Evolutionary conservation across 2,329 filamentous ascomycete species (phyloP).

Genomic region (Diaporthe sp.): DNA sequence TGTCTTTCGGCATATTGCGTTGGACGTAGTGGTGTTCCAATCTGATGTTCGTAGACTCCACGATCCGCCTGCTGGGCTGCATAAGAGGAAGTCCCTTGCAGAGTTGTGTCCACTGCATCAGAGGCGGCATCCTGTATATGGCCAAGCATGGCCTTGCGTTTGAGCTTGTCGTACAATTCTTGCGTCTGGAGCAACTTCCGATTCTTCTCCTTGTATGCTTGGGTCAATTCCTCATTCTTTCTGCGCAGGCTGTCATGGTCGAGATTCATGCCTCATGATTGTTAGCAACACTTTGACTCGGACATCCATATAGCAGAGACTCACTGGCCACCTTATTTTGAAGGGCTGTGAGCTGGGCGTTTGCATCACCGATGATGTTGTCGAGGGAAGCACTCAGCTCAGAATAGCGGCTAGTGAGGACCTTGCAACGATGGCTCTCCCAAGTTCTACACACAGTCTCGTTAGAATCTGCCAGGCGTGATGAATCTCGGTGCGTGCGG

Average conservation of each 20-base stretch:
- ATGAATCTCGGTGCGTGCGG: conserved; percentile 41
- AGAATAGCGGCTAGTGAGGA: conserved; percentile 78
- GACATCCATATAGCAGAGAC: conserved; percentile 39
- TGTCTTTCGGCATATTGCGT: conserved; percentile 10
- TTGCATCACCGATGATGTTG: conserved; percentile 80
- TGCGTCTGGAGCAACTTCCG: conserved; percentile 78
- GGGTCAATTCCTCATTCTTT: conserved; percentile 79
- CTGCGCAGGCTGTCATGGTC: conserved; percentile 74
- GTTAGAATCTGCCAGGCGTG: conserved; percentile 32
- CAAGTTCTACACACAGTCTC: conserved; percentile 69
- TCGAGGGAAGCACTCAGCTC: conserved; percentile 76
- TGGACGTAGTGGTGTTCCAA: conserved; percentile 15
- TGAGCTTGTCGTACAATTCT: conserved; percentile 72
- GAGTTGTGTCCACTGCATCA: conserved; percentile 59
- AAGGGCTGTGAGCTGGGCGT: conserved; percentile 76
- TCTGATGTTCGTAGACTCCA: conserved; percentile 35
- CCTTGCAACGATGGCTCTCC: conserved; percentile 80
- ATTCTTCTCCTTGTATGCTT: conserved; percentile 77
- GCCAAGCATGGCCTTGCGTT: conserved; percentile 65
- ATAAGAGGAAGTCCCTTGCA: conserved; percentile 47
- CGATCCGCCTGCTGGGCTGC: conserved; percentile 27
- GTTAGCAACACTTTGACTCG: not conserved
- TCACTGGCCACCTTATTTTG: conserved; percentile 74
- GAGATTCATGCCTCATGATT: conserved; percentile 62
- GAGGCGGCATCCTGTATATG: conserved; percentile 68